A percentile compares a stretch with the other conserved stretches of the same genome.
phyloP scores from a whole-genome alignment of 805 yeast genomes.

The Candida insectalens region DNA sequence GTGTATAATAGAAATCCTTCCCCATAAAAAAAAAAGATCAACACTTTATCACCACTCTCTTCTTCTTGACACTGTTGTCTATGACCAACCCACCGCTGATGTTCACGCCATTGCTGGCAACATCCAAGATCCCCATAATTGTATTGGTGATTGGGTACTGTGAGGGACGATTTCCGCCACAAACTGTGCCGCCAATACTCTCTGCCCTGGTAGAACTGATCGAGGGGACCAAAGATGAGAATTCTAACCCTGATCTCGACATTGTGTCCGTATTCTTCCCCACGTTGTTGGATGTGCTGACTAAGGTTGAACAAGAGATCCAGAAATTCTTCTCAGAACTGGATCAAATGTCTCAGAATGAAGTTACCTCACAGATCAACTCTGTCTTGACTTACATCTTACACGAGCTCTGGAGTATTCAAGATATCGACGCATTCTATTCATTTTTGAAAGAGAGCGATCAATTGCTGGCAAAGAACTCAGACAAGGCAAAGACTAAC shows the following conservation, averaged over 20 bases:
- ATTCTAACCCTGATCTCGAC: constrained; percentile 2
- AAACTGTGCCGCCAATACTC: constrained; percentile 29
- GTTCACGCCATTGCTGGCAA: constrained; percentile 35
- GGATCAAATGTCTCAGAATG: constrained; percentile 1
- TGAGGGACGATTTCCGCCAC: constrained; percentile 28
- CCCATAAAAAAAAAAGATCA: no score
- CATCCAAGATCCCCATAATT: constrained; percentile 43
- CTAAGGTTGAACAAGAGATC: constrained; percentile 9
- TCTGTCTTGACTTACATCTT: constrained; percentile 24
- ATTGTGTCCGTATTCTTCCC: constrained; percentile 16
- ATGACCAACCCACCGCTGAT: no score
- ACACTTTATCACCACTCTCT: no score
- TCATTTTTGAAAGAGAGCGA: constrained; percentile 24
- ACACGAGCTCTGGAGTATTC: constrained; percentile 34
- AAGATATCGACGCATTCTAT: constrained; percentile 39
- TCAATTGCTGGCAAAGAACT: constrained; percentile 23
- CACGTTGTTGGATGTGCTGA: constrained; percentile 14
- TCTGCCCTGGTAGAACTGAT: constrained; percentile 34
- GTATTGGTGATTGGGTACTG: constrained; percentile 39
- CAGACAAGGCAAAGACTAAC: constrained; percentile 5
- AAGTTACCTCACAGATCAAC: neutral
- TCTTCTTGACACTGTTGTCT: no score
- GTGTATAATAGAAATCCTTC: no score
- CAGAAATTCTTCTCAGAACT: constrained; percentile 4
- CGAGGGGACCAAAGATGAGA: constrained; percentile 10